These are phyloP conservation scores for Teunomyces panamensis DNA, from an alignment of 805 yeast genomes.

Conservation along the genomic window DNA sequence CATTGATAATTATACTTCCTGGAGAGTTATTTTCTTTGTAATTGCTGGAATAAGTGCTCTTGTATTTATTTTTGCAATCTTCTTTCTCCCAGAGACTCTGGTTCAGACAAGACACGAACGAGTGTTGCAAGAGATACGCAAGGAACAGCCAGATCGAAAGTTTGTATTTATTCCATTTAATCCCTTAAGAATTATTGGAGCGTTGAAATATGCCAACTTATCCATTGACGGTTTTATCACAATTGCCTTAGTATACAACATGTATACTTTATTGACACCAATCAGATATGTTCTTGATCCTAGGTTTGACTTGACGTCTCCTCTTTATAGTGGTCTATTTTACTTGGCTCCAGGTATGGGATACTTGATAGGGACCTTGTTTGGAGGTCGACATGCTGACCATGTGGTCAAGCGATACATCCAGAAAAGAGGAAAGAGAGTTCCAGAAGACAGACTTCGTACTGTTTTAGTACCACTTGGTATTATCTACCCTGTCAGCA, in stretches of 20 bases:
- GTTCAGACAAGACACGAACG: constrained; percentile 26
- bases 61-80: constrained; percentile 29
- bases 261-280: constrained; percentile 54
- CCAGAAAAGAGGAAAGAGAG: constrained; percentile 38
- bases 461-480: constrained; percentile 40
- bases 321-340: constrained; percentile 50
- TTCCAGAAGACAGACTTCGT: constrained; percentile 53
- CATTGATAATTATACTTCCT: constrained; percentile 46
- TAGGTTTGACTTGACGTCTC: constrained; percentile 45
- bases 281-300: constrained; percentile 56
- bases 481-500: constrained; percentile 43
- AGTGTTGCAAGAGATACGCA: constrained; percentile 16
- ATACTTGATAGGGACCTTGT: constrained; percentile 45
- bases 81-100: constrained; percentile 48
- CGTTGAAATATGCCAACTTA: constrained; percentile 43
- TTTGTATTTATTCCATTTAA: constrained; percentile 44
- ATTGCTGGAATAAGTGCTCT: constrained; percentile 43
- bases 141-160: constrained; percentile 26
- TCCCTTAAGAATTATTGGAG: constrained; percentile 44
- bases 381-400: constrained; percentile 57
- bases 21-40: constrained; percentile 55
- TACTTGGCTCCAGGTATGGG: constrained; percentile 60
- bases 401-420: constrained; percentile 43
- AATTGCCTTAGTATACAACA: constrained; percentile 43
- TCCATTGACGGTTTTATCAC: constrained; percentile 42